Evolutionary conservation across 2,329 filamentous ascomycete genomes (phyloP).

Genomic region (Fusarium virguliforme): DNA sequence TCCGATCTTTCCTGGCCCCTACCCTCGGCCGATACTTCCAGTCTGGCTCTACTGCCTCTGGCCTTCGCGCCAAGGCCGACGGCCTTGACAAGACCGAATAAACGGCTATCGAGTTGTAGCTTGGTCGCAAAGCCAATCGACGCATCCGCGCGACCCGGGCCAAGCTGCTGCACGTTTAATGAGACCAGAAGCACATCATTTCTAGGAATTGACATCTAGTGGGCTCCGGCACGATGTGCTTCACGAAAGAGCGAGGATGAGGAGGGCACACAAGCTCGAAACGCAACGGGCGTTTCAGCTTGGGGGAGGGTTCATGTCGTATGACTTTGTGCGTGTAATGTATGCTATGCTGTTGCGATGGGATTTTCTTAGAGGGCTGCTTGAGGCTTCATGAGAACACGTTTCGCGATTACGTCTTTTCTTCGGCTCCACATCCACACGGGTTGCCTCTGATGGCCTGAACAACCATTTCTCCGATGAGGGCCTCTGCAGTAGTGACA

Average conservation of each 20-base stretch:
- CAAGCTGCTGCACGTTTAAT: constrained; percentile 44
- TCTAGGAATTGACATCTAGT: constrained; percentile 28
- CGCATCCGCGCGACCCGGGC: constrained; percentile 45
- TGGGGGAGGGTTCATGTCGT: constrained; percentile 38
- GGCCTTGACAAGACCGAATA: constrained; percentile 80
- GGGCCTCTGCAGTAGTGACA: constrained; percentile 20
- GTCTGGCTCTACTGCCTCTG: constrained; percentile 81
- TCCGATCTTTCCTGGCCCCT: constrained; percentile 95
- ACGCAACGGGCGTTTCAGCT: constrained; percentile 32
- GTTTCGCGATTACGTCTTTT: constrained; percentile 43
- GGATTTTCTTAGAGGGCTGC: constrained; percentile 47
- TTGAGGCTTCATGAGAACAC: constrained; percentile 51
- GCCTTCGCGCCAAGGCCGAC: constrained; percentile 91
- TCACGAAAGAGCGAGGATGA: constrained; percentile 25
- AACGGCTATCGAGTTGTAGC: constrained; percentile 46
- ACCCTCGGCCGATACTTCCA: constrained; percentile 94
- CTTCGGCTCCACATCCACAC: constrained; percentile 41
- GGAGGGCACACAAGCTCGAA: constrained; percentile 36
- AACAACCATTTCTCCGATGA: neutral
- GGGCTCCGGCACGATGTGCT: constrained; percentile 28
- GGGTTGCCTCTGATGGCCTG: constrained; percentile 15
- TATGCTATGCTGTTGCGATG: constrained; percentile 43
- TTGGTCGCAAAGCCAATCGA: constrained; percentile 52
- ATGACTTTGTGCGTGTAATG: constrained; percentile 44
- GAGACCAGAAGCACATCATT: constrained; percentile 35